Conservation (phyloP, 2,329 filamentous ascomycete genomes). For the Pestalotiopsis sp. region DNA sequence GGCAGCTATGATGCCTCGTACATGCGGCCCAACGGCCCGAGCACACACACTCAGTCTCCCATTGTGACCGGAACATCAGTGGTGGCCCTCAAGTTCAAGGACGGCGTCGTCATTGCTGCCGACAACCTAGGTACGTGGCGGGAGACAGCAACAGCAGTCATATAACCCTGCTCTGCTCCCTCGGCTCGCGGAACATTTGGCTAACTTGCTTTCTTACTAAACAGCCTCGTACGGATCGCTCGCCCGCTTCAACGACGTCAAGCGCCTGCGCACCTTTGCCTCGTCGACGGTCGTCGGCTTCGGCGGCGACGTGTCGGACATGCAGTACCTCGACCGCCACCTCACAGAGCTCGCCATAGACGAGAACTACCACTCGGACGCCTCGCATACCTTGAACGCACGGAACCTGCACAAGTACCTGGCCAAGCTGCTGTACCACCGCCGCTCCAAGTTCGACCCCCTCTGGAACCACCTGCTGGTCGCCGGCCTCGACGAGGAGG, state of each 20-base stretch:
- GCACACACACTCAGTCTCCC: conserved; percentile 86
- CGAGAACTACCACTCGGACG: conserved; percentile 73
- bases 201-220: not conserved
- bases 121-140: conserved; percentile 81
- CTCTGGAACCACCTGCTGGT: conserved; percentile 97
- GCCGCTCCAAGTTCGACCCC: conserved; percentile 93
- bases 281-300: conserved; percentile 85
- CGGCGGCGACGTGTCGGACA: conserved; percentile 96
- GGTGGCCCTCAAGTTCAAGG: conserved; percentile 91
- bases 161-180: not conserved
- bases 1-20: conserved; percentile 89
- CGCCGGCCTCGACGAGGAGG: conserved; percentile 79
- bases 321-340: conserved; percentile 96
- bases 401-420: conserved; percentile 97
- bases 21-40: conserved; percentile 72
- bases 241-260: conserved; percentile 94
- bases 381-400: conserved; percentile 70
- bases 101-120: conserved; percentile 93
- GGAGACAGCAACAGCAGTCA: not conserved
- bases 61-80: conserved; percentile 97
- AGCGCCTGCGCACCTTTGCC: conserved; percentile 90
- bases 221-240: conserved; percentile 95
- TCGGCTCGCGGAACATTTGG: not conserved
- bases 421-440: conserved; percentile 92
- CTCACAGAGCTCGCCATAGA: conserved; percentile 84